Conservation (phyloP, 192 early-diverging fungal genomes). For the Rhizophlyctis rosea region DNA sequence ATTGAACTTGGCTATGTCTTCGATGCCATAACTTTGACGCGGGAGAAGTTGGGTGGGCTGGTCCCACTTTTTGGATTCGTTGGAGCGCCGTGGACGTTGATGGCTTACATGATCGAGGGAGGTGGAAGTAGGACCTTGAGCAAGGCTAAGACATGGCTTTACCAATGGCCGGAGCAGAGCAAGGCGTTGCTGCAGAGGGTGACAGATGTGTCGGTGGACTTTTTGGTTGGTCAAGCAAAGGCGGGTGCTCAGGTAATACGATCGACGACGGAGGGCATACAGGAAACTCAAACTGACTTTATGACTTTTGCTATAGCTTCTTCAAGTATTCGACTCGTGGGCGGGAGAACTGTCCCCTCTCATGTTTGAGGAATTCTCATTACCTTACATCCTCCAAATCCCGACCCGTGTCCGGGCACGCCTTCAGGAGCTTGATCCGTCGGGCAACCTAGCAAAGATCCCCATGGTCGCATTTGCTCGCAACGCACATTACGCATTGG, state of each 20-base stretch:
- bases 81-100: slow-evolving; percentile 98
- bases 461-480: slow-evolving; percentile 93
- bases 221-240: slow-evolving; percentile 86
- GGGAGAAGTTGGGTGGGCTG: slow-evolving; percentile 75
- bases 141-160: slow-evolving; percentile 91
- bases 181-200: slow-evolving; percentile 76
- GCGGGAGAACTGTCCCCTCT: slow-evolving; percentile 85
- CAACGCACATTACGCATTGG: slow-evolving; percentile 85
- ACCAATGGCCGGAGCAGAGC: slow-evolving; percentile 66
- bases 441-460: neutral
- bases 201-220: slow-evolving; percentile 81
- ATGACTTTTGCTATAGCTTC: slow-evolving; percentile 49
- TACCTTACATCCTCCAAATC: slow-evolving; percentile 88
- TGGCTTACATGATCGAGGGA: slow-evolving; percentile 99
- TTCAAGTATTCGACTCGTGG: slow-evolving; percentile 98
- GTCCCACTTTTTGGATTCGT: slow-evolving; percentile 93
- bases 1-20: slow-evolving; percentile 83
- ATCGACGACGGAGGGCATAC: neutral
- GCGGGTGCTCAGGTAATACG: slow-evolving; percentile 87
- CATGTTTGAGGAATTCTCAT: slow-evolving; percentile 79
- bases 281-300: neutral
- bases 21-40: slow-evolving; percentile 90
- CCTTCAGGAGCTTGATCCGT: slow-evolving; percentile 16
- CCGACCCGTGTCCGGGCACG: slow-evolving; percentile 67
- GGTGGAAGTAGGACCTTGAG: slow-evolving; percentile 88